Percentiles rank a stretch among this genome's conserved stretches.
phyloP scores from a whole-genome alignment of 768 basidiomycete genomes.

The Auriscalpium microsporum region DNA sequence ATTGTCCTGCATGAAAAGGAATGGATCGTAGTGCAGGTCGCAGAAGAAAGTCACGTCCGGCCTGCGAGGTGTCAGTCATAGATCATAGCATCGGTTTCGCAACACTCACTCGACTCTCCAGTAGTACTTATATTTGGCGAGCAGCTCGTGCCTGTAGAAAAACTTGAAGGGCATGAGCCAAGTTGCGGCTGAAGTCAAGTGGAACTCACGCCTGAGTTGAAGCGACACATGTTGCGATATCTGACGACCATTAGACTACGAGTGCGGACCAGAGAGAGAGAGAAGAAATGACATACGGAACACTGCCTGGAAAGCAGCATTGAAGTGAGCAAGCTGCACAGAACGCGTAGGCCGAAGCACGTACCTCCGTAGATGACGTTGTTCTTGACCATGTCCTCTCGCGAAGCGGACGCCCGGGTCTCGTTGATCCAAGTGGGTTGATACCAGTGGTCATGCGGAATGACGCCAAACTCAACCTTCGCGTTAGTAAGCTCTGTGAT shows the following conservation, averaged over 20 bases:
- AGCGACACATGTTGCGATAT: constrained; percentile 95
- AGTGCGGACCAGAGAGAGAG: neutral
- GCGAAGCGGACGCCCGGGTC: constrained; percentile 36
- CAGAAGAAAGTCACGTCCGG: constrained; percentile 54
- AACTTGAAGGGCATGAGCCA: constrained; percentile 23
- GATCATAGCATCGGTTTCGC: neutral
- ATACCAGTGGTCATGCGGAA: constrained; percentile 69
- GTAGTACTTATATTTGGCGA: constrained; percentile 31
- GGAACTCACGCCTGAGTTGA: constrained; percentile 73
- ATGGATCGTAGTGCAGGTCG: constrained; percentile 48
- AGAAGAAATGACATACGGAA: constrained; percentile 43
- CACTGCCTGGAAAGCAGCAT: constrained; percentile 42
- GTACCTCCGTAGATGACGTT: constrained; percentile 48
- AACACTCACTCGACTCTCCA: constrained; percentile 45
- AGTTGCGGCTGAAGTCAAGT: neutral
- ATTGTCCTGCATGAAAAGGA: constrained; percentile 49
- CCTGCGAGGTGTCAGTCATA: constrained; percentile 18
- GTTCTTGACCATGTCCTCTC: constrained; percentile 47
- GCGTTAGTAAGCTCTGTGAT: constrained; percentile 52
- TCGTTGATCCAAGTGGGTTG: constrained; percentile 72
- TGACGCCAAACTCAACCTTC: constrained; percentile 65
- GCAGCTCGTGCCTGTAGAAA: constrained; percentile 46
- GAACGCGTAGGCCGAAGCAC: constrained; percentile 2
- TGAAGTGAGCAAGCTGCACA: neutral
- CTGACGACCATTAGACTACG: constrained; percentile 22